A percentile compares a stretch with the other conserved stretches of the same genome.
Evolutionary conservation across 257 asterid species (phyloP).

Genomic region (Solanum virginianum): DNA sequence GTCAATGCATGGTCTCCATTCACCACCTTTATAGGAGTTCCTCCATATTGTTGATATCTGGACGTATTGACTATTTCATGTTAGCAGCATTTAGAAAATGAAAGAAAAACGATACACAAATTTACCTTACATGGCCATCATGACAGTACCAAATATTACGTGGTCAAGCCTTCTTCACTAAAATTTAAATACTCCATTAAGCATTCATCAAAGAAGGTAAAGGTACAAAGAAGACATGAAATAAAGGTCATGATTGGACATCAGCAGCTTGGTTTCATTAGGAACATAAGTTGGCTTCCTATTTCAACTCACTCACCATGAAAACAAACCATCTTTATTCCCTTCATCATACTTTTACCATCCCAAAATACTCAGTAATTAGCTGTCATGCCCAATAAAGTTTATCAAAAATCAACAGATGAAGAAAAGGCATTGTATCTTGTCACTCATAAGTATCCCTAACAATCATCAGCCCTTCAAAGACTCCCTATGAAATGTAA

Average conservation of each 20-base stretch:
- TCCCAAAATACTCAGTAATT: background rate
- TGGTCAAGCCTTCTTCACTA: background rate
- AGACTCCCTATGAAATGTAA: background rate
- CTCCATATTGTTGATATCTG: slow-evolving; percentile 94
- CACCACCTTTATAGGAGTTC: slow-evolving; percentile 75
- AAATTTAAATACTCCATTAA: background rate
- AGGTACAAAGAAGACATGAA: background rate
- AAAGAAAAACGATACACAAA: background rate
- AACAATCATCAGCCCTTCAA: background rate
- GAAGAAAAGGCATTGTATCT: background rate
- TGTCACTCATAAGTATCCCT: background rate
- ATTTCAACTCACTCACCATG: background rate
- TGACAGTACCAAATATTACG: background rate
- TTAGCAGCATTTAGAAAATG: slow-evolving; percentile 3
- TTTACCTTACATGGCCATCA: background rate
- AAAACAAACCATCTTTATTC: background rate
- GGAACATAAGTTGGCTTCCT: background rate
- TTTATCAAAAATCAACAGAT: background rate
- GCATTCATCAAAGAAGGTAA: background rate
- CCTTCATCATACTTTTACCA: background rate
- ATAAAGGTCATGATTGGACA: background rate
- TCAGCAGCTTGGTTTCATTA: background rate
- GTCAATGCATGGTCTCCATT: slow-evolving; percentile 86
- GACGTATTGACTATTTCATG: background rate
- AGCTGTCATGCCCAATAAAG: background rate